Conservation (phyloP, 23 red algal species). For the Gracilaria caudata region DNA sequence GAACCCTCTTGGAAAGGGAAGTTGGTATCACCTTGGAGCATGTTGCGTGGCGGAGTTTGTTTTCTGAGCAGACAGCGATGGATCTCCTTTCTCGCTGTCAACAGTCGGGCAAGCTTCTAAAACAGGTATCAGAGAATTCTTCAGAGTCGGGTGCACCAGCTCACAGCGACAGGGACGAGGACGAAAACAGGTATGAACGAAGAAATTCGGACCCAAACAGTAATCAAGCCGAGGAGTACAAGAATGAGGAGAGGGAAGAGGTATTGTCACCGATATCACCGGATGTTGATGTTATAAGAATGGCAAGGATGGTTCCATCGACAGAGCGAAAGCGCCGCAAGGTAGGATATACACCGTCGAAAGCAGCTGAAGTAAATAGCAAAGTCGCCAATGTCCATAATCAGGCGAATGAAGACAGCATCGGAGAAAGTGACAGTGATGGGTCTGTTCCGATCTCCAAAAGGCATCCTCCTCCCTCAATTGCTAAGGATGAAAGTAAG, state of each 20-base stretch:
- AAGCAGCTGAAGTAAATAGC: too few species aligned
- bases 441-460: not conserved
- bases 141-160: not conserved
- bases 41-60: not conserved
- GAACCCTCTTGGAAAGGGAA: conserved; percentile 21
- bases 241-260: not conserved
- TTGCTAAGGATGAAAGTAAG: not conserved
- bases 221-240: not conserved
- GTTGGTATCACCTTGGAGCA: not conserved
- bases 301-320: not conserved
- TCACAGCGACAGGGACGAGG: conserved; percentile 7
- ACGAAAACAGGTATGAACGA: not conserved
- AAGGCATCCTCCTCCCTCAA: not conserved
- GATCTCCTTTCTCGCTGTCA: not conserved
- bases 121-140: not conserved
- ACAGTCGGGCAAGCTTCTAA: not conserved
- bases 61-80: conserved; percentile 6
- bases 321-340: not conserved
- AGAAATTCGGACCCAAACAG: not conserved
- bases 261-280: conserved; percentile 29
- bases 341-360: not conserved
- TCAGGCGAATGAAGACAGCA: not conserved
- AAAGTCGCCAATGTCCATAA: not conserved
- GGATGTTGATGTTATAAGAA: not conserved
- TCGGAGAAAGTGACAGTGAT: conserved; percentile 7